Conservation (phyloP, 805 yeast species). For the Teunomyces aglyptinius region DNA sequence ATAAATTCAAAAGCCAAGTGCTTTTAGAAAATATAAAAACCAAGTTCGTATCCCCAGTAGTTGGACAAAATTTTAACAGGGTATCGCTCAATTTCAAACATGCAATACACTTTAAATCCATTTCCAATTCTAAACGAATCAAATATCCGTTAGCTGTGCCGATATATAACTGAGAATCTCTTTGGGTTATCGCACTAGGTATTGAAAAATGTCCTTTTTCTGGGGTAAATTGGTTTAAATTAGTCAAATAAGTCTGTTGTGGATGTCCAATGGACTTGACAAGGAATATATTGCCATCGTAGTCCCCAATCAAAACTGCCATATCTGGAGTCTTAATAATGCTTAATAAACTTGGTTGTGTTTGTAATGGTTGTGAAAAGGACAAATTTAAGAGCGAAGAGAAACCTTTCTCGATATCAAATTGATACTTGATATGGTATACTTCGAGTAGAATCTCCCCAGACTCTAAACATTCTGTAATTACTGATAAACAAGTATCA, state of each 20-base stretch:
- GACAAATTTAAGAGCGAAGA: neutral
- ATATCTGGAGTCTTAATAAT: neutral
- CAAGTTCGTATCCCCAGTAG: slow-evolving; percentile 17
- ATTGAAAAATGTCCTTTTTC: slow-evolving; percentile 10
- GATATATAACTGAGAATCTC: slow-evolving; percentile 14
- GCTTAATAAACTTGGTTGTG: slow-evolving; percentile 5
- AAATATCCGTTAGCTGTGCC: slow-evolving; percentile 36
- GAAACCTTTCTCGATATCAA: slow-evolving; percentile 1
- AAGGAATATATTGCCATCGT: neutral
- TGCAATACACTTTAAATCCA: slow-evolving; percentile 10
- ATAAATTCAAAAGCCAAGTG: slow-evolving; percentile 33
- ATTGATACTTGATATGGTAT: slow-evolving; percentile 4
- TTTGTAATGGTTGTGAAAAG: neutral
- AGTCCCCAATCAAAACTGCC: neutral
- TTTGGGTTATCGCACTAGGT: slow-evolving; percentile 19
- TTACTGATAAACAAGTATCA: slow-evolving; percentile 10
- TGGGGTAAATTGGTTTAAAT: slow-evolving; percentile 6
- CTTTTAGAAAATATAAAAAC: slow-evolving; percentile 24
- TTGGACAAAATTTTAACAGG: slow-evolving; percentile 19
- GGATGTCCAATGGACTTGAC: neutral
- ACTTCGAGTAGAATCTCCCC: slow-evolving; percentile 4
- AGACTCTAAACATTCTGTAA: slow-evolving; percentile 12
- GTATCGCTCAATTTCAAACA: slow-evolving; percentile 26
- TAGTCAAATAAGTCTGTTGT: neutral
- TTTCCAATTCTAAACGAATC: slow-evolving; percentile 14